Evolutionary conservation across 2,329 filamentous ascomycete species (phyloP).

Genomic region (Chalaropsis ovoidea): DNA sequence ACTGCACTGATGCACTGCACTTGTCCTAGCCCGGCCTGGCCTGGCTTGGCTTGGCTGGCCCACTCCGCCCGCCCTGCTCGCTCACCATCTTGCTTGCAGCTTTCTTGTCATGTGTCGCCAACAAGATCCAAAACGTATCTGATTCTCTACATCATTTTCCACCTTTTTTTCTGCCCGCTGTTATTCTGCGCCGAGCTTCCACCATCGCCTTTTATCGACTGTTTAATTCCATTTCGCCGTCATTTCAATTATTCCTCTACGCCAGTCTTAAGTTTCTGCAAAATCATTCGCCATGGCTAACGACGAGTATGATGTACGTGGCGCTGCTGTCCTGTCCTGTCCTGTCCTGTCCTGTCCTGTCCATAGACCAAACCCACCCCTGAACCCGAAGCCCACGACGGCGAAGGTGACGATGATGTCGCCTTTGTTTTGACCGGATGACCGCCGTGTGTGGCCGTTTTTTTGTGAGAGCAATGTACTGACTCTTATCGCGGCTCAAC

Average conservation of each 20-base stretch:
- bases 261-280: slow-evolving; percentile 10
- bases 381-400: neutral
- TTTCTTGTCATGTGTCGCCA: slow-evolving; percentile 14
- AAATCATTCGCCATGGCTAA: slow-evolving; percentile 68
- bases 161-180: neutral
- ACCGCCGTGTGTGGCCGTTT: too few relatives aligned
- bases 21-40: neutral
- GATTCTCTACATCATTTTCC: slow-evolving; percentile 12
- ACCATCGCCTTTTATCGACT: slow-evolving; percentile 21
- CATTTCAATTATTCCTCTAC: slow-evolving; percentile 25
- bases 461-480: slow-evolving; percentile 1
- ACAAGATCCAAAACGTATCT: slow-evolving; percentile 19
- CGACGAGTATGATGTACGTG: slow-evolving; percentile 94
- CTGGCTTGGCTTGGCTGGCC: neutral
- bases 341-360: slow-evolving; percentile 32
- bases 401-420: neutral
- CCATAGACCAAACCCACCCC: neutral
- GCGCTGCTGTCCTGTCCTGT: slow-evolving; percentile 27
- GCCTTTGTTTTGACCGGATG: slow-evolving; percentile 23
- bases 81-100: slow-evolving; percentile 9
- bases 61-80: neutral
- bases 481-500: slow-evolving; percentile 27
- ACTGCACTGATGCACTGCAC: neutral
- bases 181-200: slow-evolving; percentile 8
- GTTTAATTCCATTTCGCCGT: slow-evolving; percentile 16